Conservation (phyloP, 345 rosid genomes). For the Populus simonii region DNA sequence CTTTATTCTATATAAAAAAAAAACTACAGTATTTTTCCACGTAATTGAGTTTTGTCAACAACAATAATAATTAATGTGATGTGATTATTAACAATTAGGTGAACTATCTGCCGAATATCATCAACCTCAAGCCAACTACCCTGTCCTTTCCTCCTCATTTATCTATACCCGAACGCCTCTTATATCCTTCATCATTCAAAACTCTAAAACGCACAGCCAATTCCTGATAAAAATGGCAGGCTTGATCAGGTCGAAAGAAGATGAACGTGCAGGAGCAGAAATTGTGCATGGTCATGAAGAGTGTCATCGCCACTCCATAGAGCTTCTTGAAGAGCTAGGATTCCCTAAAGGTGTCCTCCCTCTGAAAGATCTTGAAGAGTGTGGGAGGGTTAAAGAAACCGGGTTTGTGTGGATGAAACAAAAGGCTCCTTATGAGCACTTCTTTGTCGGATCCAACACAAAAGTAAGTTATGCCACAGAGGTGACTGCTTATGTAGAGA, state of each 20-base stretch:
- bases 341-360: constrained; percentile 91
- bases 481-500: constrained; percentile 82
- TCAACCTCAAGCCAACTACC: constrained; percentile 16
- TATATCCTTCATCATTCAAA: background rate
- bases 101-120: background rate
- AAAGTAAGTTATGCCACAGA: constrained; percentile 65
- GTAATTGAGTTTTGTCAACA: no score
- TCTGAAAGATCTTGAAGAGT: constrained; percentile 73
- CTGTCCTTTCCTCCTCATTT: background rate
- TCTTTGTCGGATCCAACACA: constrained; percentile 52
- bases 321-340: constrained; percentile 78
- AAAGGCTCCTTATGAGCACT: constrained; percentile 70
- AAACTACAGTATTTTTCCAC: no score
- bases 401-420: constrained; percentile 97
- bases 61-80: background rate
- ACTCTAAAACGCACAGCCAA: background rate
- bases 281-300: constrained; percentile 65
- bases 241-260: constrained; percentile 17
- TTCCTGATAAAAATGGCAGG: constrained; percentile 32
- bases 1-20: no score
- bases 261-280: constrained; percentile 68
- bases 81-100: background rate
- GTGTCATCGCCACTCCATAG: constrained; percentile 57
- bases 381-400: constrained; percentile 71
- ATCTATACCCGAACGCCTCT: background rate